Evolutionary conservation across 495 filamentous ascomycete species (phyloP), one percentile per base, ranked within the genome.

Genomic region (Sordaria brevicollis): DNA sequence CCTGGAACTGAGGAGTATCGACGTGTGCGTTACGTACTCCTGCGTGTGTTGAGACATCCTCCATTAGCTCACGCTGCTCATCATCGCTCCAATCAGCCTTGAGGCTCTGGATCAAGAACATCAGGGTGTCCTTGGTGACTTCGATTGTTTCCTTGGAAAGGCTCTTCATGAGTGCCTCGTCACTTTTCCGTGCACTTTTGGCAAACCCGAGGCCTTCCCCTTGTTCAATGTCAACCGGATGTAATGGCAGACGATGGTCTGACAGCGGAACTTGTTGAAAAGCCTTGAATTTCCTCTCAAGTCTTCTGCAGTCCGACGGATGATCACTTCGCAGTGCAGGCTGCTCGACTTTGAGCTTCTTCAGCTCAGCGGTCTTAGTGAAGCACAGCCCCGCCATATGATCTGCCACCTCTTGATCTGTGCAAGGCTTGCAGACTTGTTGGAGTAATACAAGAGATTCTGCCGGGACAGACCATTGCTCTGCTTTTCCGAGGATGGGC

Each of bases 271-370:
- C 68, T 31, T 81, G 71, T 29, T 67, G 72, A 35, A 75, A 79
- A 13, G 75, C 71, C 31, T 73, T 69, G 6, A 85, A 71, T 57
- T 74, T 71, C 34, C 75, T 75, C 4, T 73, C 72, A 35, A 84
- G 74, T 29, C 78, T 71, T 35, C 74, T 74, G 38, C 80, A 79
- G 68, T 89, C 84, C 10, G 74, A 73, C 4, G 84, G 83, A 68
- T 83, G 79, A 71, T 88, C 84, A 21, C 77, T 84, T 9, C 72
- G 74, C 9, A 91, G 81, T 0, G 86, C 69, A 0, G 88, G 87
- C 1, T 75, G 37, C 17, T 90, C 87, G 2, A 88, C 15, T 70
- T 86, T 88, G 19, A 86, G 62, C 10, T 70, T 67, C 25, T 73
- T 70, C 13, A 74, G 39, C 5, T 71, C 67, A 2, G 17, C 5